Evolutionary conservation across 2,329 filamentous ascomycete genomes (phyloP).

Genomic region (Colletotrichum sp.): DNA sequence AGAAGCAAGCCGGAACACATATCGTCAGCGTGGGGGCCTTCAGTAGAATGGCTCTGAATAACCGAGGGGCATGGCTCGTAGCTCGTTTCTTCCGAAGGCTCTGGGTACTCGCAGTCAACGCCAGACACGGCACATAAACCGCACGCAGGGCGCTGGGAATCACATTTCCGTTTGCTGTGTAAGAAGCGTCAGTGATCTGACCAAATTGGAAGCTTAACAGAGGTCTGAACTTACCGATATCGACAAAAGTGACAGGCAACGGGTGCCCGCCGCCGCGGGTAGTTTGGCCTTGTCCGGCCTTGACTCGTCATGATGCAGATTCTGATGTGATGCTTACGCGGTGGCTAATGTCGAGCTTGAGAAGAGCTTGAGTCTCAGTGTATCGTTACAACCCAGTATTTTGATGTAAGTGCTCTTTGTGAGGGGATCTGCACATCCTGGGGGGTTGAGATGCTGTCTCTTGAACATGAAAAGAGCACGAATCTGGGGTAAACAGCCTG

Average conservation of each 20-base stretch:
- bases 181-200: not conserved
- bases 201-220: not conserved
- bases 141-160: not conserved
- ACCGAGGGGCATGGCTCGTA: not conserved
- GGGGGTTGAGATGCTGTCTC: not conserved
- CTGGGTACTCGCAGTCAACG: not conserved
- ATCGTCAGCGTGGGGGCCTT: not conserved
- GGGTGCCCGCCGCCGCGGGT: not conserved
- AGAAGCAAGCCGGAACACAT: not conserved
- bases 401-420: not conserved
- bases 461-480: not conserved
- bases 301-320: not conserved
- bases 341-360: not conserved
- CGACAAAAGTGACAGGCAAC: not conserved
- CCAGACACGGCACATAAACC: not conserved
- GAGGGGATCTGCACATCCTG: not conserved
- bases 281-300: not conserved
- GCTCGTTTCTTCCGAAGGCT: not conserved
- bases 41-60: not conserved
- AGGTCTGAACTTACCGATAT: not conserved
- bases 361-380: not conserved
- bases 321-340: not conserved
- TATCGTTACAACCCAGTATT: not conserved
- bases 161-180: not conserved
- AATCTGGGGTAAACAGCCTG: not conserved